These are phyloP conservation scores for Fomitopsis serialis DNA, from an alignment of 768 basidiomycete species.

Conservation along the genomic window DNA sequence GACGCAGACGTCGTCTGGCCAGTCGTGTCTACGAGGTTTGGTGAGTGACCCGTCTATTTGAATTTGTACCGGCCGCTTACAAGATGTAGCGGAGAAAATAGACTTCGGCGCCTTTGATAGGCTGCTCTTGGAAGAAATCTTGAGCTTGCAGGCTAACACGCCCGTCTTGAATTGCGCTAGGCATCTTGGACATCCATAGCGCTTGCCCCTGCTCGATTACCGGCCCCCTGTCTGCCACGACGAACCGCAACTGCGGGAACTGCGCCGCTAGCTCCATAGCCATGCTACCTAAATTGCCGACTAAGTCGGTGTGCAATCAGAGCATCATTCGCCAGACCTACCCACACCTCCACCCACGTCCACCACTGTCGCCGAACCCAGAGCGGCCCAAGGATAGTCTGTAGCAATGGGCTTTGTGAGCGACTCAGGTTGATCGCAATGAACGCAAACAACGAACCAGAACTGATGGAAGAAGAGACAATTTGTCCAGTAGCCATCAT, in stretches of 20 bases:
- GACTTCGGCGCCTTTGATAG: background rate
- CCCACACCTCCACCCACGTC: slow-evolving; percentile 13
- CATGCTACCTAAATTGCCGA: slow-evolving; percentile 4
- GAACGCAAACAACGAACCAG: background rate
- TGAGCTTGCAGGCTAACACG: background rate
- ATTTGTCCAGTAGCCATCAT: slow-evolving; percentile 5
- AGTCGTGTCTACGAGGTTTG: slow-evolving; percentile 6
- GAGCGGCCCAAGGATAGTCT: slow-evolving; percentile 11
- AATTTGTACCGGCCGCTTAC: background rate
- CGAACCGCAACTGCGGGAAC: slow-evolving; percentile 13
- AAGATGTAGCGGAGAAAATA: slow-evolving; percentile 4
- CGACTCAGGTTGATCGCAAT: background rate
- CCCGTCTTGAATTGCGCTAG: background rate
- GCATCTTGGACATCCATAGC: slow-evolving; percentile 4
- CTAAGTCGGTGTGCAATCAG: background rate
- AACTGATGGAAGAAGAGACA: background rate
- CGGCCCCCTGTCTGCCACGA: slow-evolving; percentile 14
- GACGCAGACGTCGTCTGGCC: slow-evolving; percentile 9
- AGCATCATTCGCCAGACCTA: background rate
- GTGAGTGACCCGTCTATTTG: background rate
- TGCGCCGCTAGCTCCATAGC: slow-evolving; percentile 10
- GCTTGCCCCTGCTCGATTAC: slow-evolving; percentile 8
- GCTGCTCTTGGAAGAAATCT: slow-evolving; percentile 7
- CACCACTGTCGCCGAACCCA: slow-evolving; percentile 5
- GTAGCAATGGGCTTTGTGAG: too few species aligned